Percentiles rank a stretch among this genome's conserved stretches.
phyloP scores from a whole-genome alignment of 2,329 filamentous ascomycete genomes.

The Penicillium freii region DNA sequence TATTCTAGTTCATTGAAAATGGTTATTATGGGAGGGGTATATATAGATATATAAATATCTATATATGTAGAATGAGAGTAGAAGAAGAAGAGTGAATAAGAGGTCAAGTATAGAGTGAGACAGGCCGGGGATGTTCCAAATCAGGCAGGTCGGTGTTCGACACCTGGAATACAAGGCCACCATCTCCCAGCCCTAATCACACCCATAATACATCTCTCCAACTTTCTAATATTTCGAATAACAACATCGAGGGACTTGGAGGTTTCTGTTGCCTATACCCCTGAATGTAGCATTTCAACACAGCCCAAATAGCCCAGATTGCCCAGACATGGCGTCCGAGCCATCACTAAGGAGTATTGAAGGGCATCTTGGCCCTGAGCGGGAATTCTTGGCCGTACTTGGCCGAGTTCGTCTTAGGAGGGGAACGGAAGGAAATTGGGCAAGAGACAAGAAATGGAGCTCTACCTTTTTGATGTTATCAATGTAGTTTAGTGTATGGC shows the following conservation, averaged over 20 bases:
- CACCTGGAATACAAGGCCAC: background rate
- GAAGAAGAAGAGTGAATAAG: background rate
- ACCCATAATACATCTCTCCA: background rate
- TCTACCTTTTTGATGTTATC: background rate
- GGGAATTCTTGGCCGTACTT: background rate
- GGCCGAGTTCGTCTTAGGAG: background rate
- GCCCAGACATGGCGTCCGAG: background rate
- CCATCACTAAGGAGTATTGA: background rate
- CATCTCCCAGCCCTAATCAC: background rate
- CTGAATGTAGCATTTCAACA: background rate
- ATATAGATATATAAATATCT: background rate
- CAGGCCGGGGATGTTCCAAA: background rate
- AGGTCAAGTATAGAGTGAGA: background rate
- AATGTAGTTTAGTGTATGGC: too few species aligned
- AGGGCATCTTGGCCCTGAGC: background rate
- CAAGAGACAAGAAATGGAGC: background rate
- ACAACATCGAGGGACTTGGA: background rate
- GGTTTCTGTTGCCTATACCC: background rate
- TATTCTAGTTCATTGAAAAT: background rate
- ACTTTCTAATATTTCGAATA: background rate
- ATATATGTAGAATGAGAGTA: background rate
- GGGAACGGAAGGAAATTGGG: background rate
- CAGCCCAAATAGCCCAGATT: background rate
- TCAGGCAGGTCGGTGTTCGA: background rate
- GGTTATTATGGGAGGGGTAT: fast-evolving